Evolutionary conservation across 352 stramenopile species (phyloP).

Genomic region (Thalassiosira livingstoniorum): DNA sequence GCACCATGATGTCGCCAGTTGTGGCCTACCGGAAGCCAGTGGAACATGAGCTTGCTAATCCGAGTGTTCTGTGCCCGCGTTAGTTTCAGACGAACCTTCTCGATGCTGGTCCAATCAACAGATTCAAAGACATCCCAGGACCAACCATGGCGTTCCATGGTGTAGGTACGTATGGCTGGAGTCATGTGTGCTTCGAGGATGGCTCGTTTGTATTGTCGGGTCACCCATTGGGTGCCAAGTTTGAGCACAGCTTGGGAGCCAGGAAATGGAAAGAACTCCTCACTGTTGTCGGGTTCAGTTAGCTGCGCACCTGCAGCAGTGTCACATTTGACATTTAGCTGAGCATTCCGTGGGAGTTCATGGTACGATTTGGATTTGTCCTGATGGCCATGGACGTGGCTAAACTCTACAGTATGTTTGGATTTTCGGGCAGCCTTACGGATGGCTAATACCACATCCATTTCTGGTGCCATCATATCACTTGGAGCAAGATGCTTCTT

Average conservation of each 20-base stretch:
- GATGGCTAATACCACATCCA: slow-evolving; percentile 11
- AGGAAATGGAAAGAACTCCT: slow-evolving; percentile 1
- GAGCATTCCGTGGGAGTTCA: no score
- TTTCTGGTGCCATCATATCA: not conserved
- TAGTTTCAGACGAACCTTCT: not conserved
- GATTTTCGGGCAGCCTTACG: no score
- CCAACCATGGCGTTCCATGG: not conserved
- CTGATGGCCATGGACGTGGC: no score
- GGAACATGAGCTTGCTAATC: slow-evolving; percentile 30
- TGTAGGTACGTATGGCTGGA: slow-evolving; percentile 12
- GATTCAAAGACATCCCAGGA: not conserved
- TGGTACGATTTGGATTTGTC: no score
- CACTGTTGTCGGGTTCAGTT: not conserved
- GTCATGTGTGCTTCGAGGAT: not conserved
- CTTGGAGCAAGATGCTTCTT: not conserved
- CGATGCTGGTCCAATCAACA: slow-evolving; percentile 19
- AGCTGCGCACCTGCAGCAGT: not conserved
- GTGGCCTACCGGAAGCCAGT: slow-evolving; percentile 20
- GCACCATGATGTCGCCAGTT: slow-evolving; percentile 19
- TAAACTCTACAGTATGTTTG: no score
- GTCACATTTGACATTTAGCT: no score
- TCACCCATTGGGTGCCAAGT: slow-evolving; percentile 22
- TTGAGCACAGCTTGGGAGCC: slow-evolving; percentile 23
- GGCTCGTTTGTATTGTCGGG: not conserved
- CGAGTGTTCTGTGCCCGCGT: not conserved